These are phyloP conservation scores for Aspergillus pseudoterreus DNA, from an alignment of 2,329 filamentous ascomycete genomes.

Conservation along the genomic window DNA sequence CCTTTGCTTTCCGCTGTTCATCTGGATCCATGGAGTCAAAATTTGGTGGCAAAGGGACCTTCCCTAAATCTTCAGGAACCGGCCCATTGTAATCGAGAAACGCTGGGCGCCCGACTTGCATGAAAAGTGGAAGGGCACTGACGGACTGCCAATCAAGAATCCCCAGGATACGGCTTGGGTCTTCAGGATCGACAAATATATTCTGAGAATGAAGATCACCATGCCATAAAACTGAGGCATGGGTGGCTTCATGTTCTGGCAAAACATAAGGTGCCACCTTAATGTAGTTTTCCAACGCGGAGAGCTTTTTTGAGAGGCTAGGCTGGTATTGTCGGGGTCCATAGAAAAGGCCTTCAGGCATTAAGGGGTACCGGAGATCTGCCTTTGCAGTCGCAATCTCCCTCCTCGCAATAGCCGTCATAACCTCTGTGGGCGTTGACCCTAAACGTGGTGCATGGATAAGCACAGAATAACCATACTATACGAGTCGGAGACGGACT, in stretches of 20 bases:
- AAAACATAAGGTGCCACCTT: constrained; percentile 12
- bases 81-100: constrained; percentile 23
- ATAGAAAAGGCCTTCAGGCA: constrained; percentile 17
- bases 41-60: constrained; percentile 14
- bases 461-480: constrained; percentile 4
- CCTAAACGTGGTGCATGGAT: constrained; percentile 4
- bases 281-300: constrained; percentile 12
- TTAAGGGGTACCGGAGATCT: constrained; percentile 12
- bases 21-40: constrained; percentile 16
- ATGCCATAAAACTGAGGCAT: constrained; percentile 16
- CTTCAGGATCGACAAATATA: constrained; percentile 19
- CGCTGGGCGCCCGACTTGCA: constrained; percentile 15
- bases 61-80: constrained; percentile 12
- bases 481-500: constrained; percentile 2
- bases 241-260: constrained; percentile 11
- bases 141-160: constrained; percentile 25
- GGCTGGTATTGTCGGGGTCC: constrained; percentile 18
- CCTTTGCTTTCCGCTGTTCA: constrained; percentile 20
- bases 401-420: constrained; percentile 8
- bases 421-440: constrained; percentile 8
- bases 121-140: constrained; percentile 17
- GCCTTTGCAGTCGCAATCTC: constrained; percentile 12
- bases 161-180: constrained; percentile 15
- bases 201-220: constrained; percentile 16
- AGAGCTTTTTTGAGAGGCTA: constrained; percentile 12